These are phyloP conservation scores for Carnegiea gigantea DNA, from an alignment of 179 eudicot species.

Conservation along the genomic window DNA sequence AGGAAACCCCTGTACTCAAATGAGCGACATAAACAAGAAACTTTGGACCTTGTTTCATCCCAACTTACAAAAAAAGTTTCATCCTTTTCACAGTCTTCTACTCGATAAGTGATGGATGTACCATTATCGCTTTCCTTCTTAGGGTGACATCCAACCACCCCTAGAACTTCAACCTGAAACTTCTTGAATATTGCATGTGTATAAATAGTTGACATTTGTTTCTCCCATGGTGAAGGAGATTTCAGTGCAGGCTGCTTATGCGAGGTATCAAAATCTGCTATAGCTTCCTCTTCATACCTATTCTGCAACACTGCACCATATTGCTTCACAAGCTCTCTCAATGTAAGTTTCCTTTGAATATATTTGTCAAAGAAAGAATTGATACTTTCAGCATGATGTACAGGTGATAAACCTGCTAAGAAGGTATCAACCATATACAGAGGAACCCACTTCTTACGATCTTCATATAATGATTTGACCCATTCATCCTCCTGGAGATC, in stretches of 20 bases:
- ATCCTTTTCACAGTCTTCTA: conserved; percentile 49
- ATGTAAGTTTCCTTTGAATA: conserved; percentile 44
- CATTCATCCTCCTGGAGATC: conserved; percentile 53
- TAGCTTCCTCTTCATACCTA: conserved; percentile 51
- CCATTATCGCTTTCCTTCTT: conserved; percentile 36
- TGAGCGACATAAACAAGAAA: conserved; percentile 49
- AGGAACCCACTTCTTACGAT: conserved; percentile 49
- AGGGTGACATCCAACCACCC: conserved; percentile 51
- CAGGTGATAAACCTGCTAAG: conserved; percentile 49
- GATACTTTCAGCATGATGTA: conserved; percentile 40
- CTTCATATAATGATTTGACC: conserved; percentile 43
- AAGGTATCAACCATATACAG: conserved; percentile 34
- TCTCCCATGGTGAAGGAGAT: conserved; percentile 56
- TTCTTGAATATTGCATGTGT: conserved; percentile 47
- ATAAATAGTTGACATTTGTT: conserved; percentile 47
- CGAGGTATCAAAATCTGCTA: conserved; percentile 51
- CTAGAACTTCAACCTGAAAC: conserved; percentile 53
- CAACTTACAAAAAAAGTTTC: conserved; percentile 47
- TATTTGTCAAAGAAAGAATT: conserved; percentile 49
- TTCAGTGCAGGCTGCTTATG: conserved; percentile 49
- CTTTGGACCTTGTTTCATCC: conserved; percentile 44
- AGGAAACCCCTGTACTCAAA: conserved; percentile 47
- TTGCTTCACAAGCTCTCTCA: conserved; percentile 47
- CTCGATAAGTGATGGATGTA: conserved; percentile 36
- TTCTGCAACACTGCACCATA: conserved; percentile 44